Evolutionary conservation across 164 flowering plant species (phyloP).

Genomic region (Vitis cinerea): DNA sequence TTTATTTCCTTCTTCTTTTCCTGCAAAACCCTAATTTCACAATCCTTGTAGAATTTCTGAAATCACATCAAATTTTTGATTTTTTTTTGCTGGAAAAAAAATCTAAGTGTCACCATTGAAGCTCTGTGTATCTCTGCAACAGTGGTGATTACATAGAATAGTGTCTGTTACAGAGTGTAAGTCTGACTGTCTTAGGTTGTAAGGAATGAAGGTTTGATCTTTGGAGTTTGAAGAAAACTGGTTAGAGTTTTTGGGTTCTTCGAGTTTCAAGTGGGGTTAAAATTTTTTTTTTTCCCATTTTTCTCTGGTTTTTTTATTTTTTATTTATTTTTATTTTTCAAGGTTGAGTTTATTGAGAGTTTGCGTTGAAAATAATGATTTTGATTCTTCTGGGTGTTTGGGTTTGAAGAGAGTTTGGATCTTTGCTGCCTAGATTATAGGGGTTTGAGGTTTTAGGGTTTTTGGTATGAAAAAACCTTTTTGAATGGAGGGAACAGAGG

Average conservation of each 20-base stretch:
- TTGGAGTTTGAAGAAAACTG: not conserved
- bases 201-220: slow-evolving; percentile 2
- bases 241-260: slow-evolving; percentile 2
- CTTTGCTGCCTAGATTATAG: slow-evolving; percentile 5
- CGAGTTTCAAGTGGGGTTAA: slow-evolving; percentile 7
- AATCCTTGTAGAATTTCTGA: slow-evolving; percentile 15
- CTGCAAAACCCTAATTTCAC: slow-evolving; percentile 55
- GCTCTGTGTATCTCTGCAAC: slow-evolving; percentile 30
- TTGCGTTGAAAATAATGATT: not conserved
- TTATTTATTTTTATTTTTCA: too few species aligned
- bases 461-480: not conserved
- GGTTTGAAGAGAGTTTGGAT: not conserved
- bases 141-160: slow-evolving; percentile 14
- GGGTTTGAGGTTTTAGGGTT: slow-evolving; percentile 10
- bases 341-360: too few species aligned
- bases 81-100: slow-evolving; percentile 16
- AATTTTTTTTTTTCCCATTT: too few species aligned
- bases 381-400: not conserved
- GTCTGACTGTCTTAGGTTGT: slow-evolving; percentile 5
- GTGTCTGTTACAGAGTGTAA: slow-evolving; percentile 12
- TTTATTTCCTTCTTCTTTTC: slow-evolving; percentile 36
- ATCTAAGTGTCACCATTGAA: slow-evolving; percentile 11
- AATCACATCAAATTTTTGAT: not conserved
- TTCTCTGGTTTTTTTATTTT: too few species aligned
- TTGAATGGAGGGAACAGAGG: slow-evolving; percentile 59